A percentile compares a stretch with the other conserved stretches of the same genome.
Evolutionary conservation across 208 protist species (phyloP).

Genomic region (Plasmodiophora brassicae): DNA sequence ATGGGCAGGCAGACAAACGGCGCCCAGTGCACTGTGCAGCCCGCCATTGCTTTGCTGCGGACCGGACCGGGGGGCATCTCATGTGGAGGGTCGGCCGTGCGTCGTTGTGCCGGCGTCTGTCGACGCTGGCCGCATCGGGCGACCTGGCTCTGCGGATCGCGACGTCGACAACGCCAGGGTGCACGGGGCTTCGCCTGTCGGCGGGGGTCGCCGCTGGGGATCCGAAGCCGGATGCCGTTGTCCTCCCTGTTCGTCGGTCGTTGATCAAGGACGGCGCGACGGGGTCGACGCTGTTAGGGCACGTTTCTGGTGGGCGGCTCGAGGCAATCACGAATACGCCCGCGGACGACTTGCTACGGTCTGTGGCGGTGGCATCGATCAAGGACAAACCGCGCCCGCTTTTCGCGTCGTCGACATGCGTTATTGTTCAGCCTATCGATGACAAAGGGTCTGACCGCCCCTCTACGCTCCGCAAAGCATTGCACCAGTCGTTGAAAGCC

Average conservation of each 20-base stretch:
- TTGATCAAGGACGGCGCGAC: too few species aligned
- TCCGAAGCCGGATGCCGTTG: background rate
- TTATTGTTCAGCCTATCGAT: conserved; percentile 7
- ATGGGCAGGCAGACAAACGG: too few species aligned
- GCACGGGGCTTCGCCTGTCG: background rate
- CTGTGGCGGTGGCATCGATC: background rate
- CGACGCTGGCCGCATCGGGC: too few species aligned
- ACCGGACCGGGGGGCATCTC: too few species aligned
- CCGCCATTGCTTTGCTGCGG: too few species aligned
- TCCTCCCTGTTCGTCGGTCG: background rate
- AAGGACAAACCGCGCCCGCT: background rate
- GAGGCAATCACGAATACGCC: too few species aligned
- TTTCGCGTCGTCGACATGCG: background rate
- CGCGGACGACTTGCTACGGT: background rate
- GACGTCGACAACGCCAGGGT: background rate
- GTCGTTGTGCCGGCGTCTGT: too few species aligned
- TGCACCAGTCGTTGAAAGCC: background rate
- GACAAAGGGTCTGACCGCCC: background rate
- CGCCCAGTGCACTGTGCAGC: too few species aligned
- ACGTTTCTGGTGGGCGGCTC: too few species aligned
- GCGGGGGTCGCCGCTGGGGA: background rate
- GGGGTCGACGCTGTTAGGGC: too few species aligned
- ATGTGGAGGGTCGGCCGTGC: too few species aligned
- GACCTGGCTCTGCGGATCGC: background rate
- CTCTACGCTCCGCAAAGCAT: background rate